Base-by-base conservation (phyloP, 805 yeast species). In the Komagataella pseudopastoris region DNA sequence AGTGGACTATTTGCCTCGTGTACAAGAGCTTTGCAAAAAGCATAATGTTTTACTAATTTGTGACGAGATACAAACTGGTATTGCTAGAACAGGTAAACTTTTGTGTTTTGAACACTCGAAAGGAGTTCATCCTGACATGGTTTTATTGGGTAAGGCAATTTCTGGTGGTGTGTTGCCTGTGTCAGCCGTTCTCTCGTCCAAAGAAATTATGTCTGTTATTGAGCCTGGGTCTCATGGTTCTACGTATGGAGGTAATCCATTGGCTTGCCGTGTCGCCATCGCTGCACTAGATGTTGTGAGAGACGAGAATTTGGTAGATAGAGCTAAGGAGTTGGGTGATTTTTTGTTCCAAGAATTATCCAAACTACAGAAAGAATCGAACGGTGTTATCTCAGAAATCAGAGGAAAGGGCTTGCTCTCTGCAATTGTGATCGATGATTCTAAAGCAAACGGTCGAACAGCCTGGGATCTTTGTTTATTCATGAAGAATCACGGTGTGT, bases 181-280 rank as follows among this genome's bases (percentile, higher is more conserved):
- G 14, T 84, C 95, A 48, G 93, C 95, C 24, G 96, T 89, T 16
- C 74, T 91, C 56, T 85, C 96, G 1, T 86, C 95, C n/a, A 79
- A 72, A 59, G 95, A 88, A 54, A 85, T 91, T 64, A 86, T 91
- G 96, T 76, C 82, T 57, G 80, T 88, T 56, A 77, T 91, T 59
- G 88, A 86, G 56, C 95, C 97, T 23, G 98, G 98, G 51, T 87
- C 96, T 36, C 98, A 91, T 69, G 98, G 98, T 50, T 90, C 97
- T 24, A 91, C 98, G 20, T 91, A 87, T 65, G 98, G 98, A 69
- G 98, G 98, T 67, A 91, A 89, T 71, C 96, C 98, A 57, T 77
- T 91, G 65, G 91, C 96, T 20, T 88, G 95, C 58, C 78, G 88
- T 52, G 96, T 88, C 18, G 93, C 97, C 55, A 81, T 88, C 65